A percentile compares a stretch with the other conserved stretches of the same genome.
Evolutionary conservation across 2,329 filamentous ascomycete species (phyloP).

Genomic region (Diplodia intermedia): DNA sequence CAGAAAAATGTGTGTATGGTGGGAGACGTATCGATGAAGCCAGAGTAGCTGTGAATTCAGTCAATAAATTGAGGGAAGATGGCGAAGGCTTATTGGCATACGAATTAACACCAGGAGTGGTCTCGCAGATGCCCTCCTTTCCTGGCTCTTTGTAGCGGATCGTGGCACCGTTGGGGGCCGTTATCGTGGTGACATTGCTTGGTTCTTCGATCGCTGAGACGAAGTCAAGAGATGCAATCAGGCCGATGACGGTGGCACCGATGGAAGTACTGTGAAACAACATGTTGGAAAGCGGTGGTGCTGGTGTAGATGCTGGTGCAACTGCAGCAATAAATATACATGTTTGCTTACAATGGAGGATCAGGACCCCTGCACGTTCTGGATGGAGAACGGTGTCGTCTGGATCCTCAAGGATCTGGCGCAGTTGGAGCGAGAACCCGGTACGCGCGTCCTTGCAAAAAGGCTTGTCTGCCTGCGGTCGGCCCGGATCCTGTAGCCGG

Average conservation of each 20-base stretch:
- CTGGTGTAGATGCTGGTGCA: no score
- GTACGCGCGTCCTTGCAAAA: no score
- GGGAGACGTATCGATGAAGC: conserved; percentile 23
- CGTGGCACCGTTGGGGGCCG: conserved; percentile 48
- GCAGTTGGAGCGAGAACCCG: no score
- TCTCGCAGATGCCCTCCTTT: conserved; percentile 54
- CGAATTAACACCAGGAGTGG: conserved; percentile 45
- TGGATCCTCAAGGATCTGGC: no score
- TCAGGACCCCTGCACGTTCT: no score
- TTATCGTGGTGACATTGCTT: conserved; percentile 50
- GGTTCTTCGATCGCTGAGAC: conserved; percentile 37
- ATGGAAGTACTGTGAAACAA: no score
- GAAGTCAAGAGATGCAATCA: not conserved
- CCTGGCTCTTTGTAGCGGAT: conserved; percentile 57
- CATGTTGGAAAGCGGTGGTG: no score
- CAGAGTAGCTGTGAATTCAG: conserved; percentile 8
- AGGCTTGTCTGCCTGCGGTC: no score
- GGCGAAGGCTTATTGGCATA: conserved; percentile 34
- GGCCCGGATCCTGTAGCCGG: no score
- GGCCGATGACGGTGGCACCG: not conserved
- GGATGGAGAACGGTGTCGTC: no score
- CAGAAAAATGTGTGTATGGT: conserved; percentile 63
- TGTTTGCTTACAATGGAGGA: no score
- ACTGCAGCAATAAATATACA: no score
- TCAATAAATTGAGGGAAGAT: not conserved